Evolutionary conservation across 768 basidiomycete species (phyloP).

Genomic region (Leccinum truebloodii): DNA sequence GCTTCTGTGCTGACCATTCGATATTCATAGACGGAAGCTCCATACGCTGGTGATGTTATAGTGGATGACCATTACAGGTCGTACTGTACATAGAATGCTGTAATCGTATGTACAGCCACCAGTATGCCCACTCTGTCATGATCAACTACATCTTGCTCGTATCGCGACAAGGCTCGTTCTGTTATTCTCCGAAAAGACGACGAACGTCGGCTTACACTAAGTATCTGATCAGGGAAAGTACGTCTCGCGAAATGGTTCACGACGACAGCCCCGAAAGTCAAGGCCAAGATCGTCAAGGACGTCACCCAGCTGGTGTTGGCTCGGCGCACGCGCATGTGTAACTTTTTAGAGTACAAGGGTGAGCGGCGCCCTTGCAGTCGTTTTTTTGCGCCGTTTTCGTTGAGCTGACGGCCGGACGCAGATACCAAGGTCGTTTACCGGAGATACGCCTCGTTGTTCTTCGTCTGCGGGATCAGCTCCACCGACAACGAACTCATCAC

Average conservation of each 20-base stretch:
- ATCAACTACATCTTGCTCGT: constrained; percentile 94
- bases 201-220: constrained; percentile 12
- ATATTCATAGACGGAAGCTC: background rate
- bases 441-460: constrained; percentile 94
- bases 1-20: constrained; percentile 13
- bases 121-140: constrained; percentile 41
- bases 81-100: background rate
- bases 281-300: constrained; percentile 92
- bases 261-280: constrained; percentile 76
- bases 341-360: constrained; percentile 97
- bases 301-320: constrained; percentile 91
- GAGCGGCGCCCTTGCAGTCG: constrained; percentile 17
- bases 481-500: constrained; percentile 91
- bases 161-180: constrained; percentile 78
- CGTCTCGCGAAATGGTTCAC: constrained; percentile 96
- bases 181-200: constrained; percentile 7
- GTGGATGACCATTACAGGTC: background rate
- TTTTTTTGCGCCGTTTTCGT: constrained; percentile 15
- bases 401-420: constrained; percentile 34
- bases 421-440: constrained; percentile 91
- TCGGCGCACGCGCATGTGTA: constrained; percentile 89
- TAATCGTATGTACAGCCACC: constrained; percentile 29
- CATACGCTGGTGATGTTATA: background rate
- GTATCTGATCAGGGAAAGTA: constrained; percentile 68
- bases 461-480: constrained; percentile 82